Base-by-base conservation (phyloP, 257 asterid species). In the Salvia rosmarinus region DNA sequence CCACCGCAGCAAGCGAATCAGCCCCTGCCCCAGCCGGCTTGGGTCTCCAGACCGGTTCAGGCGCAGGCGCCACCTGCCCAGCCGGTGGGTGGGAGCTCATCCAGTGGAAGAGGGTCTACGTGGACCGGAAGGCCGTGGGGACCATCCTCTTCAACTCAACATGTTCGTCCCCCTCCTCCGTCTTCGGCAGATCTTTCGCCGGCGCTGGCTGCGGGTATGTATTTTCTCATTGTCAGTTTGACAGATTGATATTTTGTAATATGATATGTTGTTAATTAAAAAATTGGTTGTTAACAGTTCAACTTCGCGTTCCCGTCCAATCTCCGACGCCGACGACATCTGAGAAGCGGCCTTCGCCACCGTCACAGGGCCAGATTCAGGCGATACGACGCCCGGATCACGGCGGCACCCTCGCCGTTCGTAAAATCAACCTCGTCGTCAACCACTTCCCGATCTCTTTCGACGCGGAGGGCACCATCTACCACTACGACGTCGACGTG, bases 381-480 rank as follows among this genome's bases (percentile, higher is more conserved):
- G 85, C 91, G 14, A 70, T 88, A 0, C 80, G 50, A 67, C 82
- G 96, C 67, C 96, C 96, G n/a, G 91, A 83, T 50, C 12, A 4
- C 21, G 97, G 95, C 42, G 86, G 89, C 2, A 77, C 70, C 13
- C 62, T 77, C 20, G 68, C 80, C 44, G 69, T 75, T 16, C 74
- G 78, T 68, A 3, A 67, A 3, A 46, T 88, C 49, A 57, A 47
- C 44, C 88, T 91, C 37, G 77, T 79, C 23, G 92, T 79, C 21
- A 91, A 91, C 67, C 97, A 91, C 78, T 91, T 91, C 55, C 84
- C 78, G 0, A 81, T 91, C 21, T 44, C n/a, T 0, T 88, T 79
- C 63, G 70, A 87, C 50, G 72, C 81, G 0, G 9, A 28, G 3
- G 16, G 55, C 11, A 82, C 73, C 54, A 82, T 91, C 21, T 23